Evolutionary conservation across 1,284 basidiomycete genomes (phyloP).

Genomic region (Trametes pubescens): DNA sequence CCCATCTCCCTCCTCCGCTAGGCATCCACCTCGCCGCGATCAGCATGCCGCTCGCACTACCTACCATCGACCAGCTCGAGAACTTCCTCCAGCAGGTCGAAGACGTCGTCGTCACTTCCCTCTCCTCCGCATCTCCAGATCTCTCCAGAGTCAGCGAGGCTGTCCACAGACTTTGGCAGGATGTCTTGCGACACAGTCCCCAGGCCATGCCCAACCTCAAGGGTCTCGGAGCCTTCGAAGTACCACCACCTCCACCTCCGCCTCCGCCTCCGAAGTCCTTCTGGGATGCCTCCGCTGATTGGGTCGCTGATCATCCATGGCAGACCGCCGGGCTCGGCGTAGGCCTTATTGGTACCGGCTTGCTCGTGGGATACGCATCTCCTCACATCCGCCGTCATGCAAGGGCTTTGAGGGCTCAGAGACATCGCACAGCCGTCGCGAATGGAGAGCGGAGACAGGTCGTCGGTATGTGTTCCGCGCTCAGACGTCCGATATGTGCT

Average conservation of each 20-base stretch:
- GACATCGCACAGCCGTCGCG: conserved; percentile 44
- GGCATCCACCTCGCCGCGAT: not conserved
- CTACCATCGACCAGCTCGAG: conserved; percentile 72
- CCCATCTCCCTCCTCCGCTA: conserved; percentile 9
- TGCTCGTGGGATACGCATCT: conserved; percentile 63
- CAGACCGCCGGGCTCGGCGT: conserved; percentile 58
- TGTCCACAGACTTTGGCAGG: conserved; percentile 75
- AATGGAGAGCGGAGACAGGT: conserved; percentile 66
- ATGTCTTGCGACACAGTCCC: conserved; percentile 81
- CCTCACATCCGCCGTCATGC: conserved; percentile 32
- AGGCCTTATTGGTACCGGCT: conserved; percentile 63
- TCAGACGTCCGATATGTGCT: not conserved
- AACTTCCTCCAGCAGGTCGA: conserved; percentile 75
- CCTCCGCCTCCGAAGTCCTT: conserved; percentile 56
- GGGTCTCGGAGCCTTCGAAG: conserved; percentile 72
- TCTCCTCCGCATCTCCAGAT: conserved; percentile 65
- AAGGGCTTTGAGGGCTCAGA: conserved; percentile 37
- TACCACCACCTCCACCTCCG: conserved; percentile 67
- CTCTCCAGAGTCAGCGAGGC: conserved; percentile 70
- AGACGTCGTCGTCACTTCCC: conserved; percentile 64
- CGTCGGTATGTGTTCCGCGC: conserved; percentile 62
- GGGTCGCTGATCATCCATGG: conserved; percentile 67
- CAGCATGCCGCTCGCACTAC: conserved; percentile 38
- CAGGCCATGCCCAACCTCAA: conserved; percentile 64
- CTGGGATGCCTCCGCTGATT: conserved; percentile 56